These are phyloP conservation scores for Neodidymelliopsis sp. DNA, from an alignment of 2,329 filamentous ascomycete genomes.

Conservation along the genomic window DNA sequence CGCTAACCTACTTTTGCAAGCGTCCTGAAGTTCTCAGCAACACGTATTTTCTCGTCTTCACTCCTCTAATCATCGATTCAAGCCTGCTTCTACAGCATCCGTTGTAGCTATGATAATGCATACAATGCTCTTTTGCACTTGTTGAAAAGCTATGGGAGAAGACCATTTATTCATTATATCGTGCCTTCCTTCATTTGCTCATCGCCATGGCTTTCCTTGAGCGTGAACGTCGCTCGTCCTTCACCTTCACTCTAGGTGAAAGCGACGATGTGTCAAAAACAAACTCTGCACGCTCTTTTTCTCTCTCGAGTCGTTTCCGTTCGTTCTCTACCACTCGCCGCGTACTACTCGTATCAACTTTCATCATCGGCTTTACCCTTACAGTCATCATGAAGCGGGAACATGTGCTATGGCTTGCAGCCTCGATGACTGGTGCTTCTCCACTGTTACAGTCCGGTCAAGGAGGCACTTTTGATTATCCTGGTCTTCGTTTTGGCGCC, in stretches of 20 bases:
- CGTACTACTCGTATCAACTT: conserved; percentile 11
- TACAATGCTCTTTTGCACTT: not conserved
- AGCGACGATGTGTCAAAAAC: not conserved
- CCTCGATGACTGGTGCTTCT: conserved; percentile 10
- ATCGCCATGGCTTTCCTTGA: conserved; percentile 6
- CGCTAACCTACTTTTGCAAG: no score
- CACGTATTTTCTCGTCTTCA: no score
- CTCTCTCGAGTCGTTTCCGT: not conserved
- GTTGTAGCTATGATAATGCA: no score
- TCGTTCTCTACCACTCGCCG: not conserved
- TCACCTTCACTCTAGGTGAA: conserved; percentile 3
- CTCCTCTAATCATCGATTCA: no score
- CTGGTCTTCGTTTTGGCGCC: conserved; percentile 33
- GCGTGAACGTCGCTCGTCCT: conserved; percentile 7
- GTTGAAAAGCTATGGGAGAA: no score
- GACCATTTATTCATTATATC: not conserved
- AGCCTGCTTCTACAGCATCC: no score
- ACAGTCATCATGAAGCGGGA: conserved; percentile 30
- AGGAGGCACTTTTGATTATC: conserved; percentile 23
- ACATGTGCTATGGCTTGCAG: conserved; percentile 22
- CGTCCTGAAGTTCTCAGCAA: no score
- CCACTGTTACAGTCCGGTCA: conserved; percentile 4
- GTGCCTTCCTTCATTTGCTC: conserved; percentile 1
- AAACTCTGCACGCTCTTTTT: not conserved
- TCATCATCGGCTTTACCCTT: conserved; percentile 16